Evolutionary conservation across 1,284 basidiomycete genomes (phyloP), one percentile per base, ranked within the genome.

Genomic region (Tylopilus orsonianus): DNA sequence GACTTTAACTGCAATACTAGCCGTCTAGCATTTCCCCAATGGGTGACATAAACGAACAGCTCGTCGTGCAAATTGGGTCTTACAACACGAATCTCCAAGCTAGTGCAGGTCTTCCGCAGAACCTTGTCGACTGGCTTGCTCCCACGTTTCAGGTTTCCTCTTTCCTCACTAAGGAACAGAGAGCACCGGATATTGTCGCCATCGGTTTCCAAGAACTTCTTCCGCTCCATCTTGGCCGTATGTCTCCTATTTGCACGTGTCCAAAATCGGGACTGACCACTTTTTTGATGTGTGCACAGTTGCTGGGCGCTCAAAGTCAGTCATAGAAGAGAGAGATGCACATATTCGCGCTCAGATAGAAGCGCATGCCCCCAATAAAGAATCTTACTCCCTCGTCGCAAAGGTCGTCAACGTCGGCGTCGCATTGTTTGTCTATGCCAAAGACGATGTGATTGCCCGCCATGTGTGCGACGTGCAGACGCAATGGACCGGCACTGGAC

Each of bases 201-300:
- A 85, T 95, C 39, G 92, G 92, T 10, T 94, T 95, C 58, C 92
- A 95, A 62, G 92, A 95, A 65, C 77, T 94, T 35, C 74, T 94
- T 9, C 91, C 92, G 5, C 75, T 95, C 22, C 87, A 90, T 60
- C 78, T 90, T 43, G 86, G 87, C 53, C 74, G 88, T 89, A 69
- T 61, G 86, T 77, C 45, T 39, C 24, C 53, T 39, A 33, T 46
- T 22, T 7, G 36, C 22, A 20, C 13, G 18, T 50, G 52, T 37
- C 9, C 36, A 37, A 26, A 41, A 24, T 46, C 43, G 29, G 30
- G 38, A 27, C 49, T 58, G 32, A 63, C 22, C 39, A 34, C 20
- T 16, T 8, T 22, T 20, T 43, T 44, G 16, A n/a, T 5, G 22
- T n/a, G 14, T 44, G 27, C 38, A 38, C 56, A 84, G 85, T 89